Conservation (phyloP, 441 rosid species). For the Metrosideros polymorpha region DNA sequence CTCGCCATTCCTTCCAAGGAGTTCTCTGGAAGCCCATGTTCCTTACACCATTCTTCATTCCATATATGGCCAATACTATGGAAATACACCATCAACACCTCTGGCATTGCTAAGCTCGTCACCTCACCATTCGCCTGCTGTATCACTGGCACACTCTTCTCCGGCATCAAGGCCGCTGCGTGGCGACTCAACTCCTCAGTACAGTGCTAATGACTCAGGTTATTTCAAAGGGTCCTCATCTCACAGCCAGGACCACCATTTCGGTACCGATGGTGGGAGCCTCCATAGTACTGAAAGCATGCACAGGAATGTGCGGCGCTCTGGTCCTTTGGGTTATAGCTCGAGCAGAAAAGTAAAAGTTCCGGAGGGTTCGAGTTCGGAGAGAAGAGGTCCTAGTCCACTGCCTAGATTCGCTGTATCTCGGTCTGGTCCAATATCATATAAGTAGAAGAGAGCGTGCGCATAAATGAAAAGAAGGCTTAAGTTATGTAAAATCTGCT, state of each 20-base stretch:
- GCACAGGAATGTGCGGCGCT: slow-evolving; percentile 63
- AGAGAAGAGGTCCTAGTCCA: slow-evolving; percentile 80
- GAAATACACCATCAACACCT: slow-evolving; percentile 65
- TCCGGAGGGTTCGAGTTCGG: slow-evolving; percentile 61
- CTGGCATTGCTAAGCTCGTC: slow-evolving; percentile 46
- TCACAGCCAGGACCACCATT: slow-evolving; percentile 51
- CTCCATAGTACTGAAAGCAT: slow-evolving; percentile 31
- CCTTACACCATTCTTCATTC: slow-evolving; percentile 88
- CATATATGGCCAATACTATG: slow-evolving; percentile 82
- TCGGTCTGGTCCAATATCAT: slow-evolving; percentile 89
- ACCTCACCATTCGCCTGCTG: slow-evolving; percentile 75
- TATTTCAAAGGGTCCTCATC: slow-evolving; percentile 80
- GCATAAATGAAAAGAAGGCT: background rate
- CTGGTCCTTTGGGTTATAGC: slow-evolving; percentile 93
- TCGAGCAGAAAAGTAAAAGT: slow-evolving; percentile 62
- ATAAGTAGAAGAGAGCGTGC: slow-evolving; percentile 34
- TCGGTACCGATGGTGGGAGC: slow-evolving; percentile 40
- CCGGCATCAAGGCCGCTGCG: slow-evolving; percentile 57
- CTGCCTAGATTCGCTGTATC: slow-evolving; percentile 93
- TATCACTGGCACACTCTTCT: slow-evolving; percentile 68
- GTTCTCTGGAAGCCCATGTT: slow-evolving; percentile 74
- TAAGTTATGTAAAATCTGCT: background rate
- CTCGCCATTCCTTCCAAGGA: slow-evolving; percentile 89
- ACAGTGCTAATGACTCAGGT: slow-evolving; percentile 47
- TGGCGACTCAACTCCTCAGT: slow-evolving; percentile 77